Conservation (phyloP, 2,329 filamentous ascomycete genomes). For the Phialophora tarda region DNA sequence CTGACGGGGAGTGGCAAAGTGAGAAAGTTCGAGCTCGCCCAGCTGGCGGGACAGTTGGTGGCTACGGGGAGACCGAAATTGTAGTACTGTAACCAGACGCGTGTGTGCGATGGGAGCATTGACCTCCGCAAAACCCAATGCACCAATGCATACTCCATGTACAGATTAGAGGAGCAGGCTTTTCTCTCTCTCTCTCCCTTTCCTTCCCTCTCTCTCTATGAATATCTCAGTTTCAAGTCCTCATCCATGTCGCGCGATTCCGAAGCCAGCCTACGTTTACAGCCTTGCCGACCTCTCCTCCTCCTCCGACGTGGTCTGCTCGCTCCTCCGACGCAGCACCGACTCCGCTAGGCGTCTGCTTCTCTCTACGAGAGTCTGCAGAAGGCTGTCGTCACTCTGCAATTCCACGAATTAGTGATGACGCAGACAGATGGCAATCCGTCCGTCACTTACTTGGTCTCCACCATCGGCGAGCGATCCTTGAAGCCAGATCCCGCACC, state of each 20-base stretch:
- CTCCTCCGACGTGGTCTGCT: neutral
- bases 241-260: neutral
- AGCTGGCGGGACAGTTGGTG: constrained; percentile 54
- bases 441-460: neutral
- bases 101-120: neutral
- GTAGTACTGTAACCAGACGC: neutral
- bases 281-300: neutral
- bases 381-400: neutral
- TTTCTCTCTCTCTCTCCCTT: neutral
- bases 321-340: neutral
- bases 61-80: constrained; percentile 14
- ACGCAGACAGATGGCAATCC: neutral
- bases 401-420: neutral
- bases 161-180: neutral
- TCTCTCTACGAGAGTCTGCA: neutral
- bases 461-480: constrained; percentile 21
- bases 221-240: neutral
- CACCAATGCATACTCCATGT: neutral
- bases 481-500: constrained; percentile 31
- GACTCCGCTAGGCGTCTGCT: neutral
- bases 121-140: neutral
- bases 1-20: constrained; percentile 76
- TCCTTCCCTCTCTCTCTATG: neutral
- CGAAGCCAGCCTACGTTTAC: neutral
- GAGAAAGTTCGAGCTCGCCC: constrained; percentile 68